Evolutionary conservation across 164 flowering plant species (phyloP).

Genomic region (Berberis vulgaris): DNA sequence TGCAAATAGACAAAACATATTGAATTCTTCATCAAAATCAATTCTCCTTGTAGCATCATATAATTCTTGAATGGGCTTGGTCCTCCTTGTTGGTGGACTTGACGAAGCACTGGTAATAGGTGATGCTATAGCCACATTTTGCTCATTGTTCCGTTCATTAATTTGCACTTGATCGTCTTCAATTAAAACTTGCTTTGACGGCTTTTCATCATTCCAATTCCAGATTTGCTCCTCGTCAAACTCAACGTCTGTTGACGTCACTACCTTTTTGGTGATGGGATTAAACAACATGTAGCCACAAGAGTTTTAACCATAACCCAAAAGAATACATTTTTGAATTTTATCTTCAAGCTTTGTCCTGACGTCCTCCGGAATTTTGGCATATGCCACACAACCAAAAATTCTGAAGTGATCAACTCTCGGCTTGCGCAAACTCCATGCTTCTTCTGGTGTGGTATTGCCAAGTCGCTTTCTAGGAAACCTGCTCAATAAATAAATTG

Average conservation of each 20-base stretch:
- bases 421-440: conserved; percentile 5
- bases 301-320: background rate
- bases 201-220: background rate
- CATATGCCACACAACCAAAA: conserved; percentile 1
- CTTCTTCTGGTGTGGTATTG: conserved; percentile 1
- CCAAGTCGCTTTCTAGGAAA: background rate
- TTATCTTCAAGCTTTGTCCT: conserved; percentile 1
- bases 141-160: no score
- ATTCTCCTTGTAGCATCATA: background rate
- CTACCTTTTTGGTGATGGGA: background rate
- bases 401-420: background rate
- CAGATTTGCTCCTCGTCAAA: background rate
- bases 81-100: no score
- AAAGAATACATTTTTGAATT: background rate
- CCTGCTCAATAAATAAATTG: background rate
- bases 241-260: background rate
- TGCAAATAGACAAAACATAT: background rate
- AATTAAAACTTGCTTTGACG: background rate
- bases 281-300: background rate
- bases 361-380: background rate
- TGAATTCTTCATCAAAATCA: background rate
- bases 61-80: no score
- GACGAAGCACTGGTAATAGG: no score
- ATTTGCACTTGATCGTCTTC: background rate
- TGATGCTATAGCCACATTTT: no score